Base-by-base conservation (phyloP, 352 stramenopile species). In the Elongisporangium undulatum region DNA sequence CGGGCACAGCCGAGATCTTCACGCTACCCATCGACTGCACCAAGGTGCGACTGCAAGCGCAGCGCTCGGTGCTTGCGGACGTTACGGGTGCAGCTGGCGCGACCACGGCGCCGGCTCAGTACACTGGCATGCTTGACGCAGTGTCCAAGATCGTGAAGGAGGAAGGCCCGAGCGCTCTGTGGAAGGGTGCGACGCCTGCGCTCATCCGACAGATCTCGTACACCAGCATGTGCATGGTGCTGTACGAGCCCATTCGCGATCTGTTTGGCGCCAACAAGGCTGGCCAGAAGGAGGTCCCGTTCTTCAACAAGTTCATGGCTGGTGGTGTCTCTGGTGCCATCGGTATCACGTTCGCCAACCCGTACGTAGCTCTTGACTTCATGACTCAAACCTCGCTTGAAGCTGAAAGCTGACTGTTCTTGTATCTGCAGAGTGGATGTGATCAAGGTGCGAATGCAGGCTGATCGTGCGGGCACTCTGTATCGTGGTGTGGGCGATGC, bases 391-490 rank as follows among this genome's bases (percentile, higher is more conserved):
- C 16, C 24, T n/a, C n/a, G n/a, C n/a, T n/a, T n/a, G n/a, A n/a
- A n/a, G 39, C 17, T 17, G 9, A 20, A 20, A 4, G 19, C 34
- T 61, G 17, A 13, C 0, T 63, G 5, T 41, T 64, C 5, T 51
- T 64, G 21, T 52, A 10, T 19, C 23, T 62, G 10, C 60, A 94
- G 85, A 15, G 76, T 94, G 56, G 87, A 96, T 64, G 87, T 96
- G 48, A 92, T 96, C 66, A 96, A 96, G 67, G 82, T 94, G 50
- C 84, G 82, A 3, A 94, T 96, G 83, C 87, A 96, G 60, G 80
- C 81, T 0, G 79, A 91, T 55, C 80, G 82, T 23, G 73, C 82
- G 3, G 85, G 83, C 17, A 81, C 71, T 45, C 58, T 92, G 20
- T 92, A 93, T 54, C 79, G 80, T 53, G 77, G 79, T 49, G 75